Conservation (phyloP, 148 eudicot species). For the Fallopia convolvulus region DNA sequence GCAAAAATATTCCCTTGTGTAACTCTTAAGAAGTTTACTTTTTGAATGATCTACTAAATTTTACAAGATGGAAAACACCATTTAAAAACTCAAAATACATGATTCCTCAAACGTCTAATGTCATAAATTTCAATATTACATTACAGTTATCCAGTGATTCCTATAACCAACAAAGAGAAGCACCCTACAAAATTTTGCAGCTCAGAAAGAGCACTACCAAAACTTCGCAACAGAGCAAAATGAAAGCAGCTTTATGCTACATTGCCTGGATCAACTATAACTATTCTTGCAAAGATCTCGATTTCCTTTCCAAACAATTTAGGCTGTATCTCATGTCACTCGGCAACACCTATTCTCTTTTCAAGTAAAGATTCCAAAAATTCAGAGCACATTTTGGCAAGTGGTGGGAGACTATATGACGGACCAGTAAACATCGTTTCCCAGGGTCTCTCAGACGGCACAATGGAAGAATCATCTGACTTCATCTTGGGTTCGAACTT, state of each 20-base stretch:
- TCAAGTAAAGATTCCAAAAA: constrained; percentile 82
- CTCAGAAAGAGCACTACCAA: background rate
- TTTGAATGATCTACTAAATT: background rate
- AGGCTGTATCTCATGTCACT: background rate
- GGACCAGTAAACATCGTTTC: constrained; percentile 72
- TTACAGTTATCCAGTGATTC: background rate
- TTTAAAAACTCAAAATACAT: background rate
- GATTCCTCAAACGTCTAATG: background rate
- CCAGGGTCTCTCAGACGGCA: constrained; percentile 63
- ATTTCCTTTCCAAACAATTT: background rate
- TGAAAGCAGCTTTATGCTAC: background rate
- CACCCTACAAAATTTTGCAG: constrained; percentile 6
- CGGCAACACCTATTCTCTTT: constrained; percentile 32
- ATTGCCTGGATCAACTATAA: background rate
- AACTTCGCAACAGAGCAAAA: background rate
- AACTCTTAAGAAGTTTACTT: background rate
- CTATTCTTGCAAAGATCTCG: background rate
- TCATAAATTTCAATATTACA: background rate
- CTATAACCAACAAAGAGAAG: background rate
- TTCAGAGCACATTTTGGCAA: constrained; percentile 57
- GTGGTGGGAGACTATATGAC: constrained; percentile 75
- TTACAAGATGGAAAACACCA: background rate
- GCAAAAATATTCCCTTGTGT: no score
- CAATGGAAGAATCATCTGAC: constrained; percentile 12
- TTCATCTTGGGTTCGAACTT: constrained; percentile 37